Evolutionary conservation across 2,329 filamentous ascomycete species (phyloP), one percentile per base, ranked within the genome.

Genomic region (Lanzia echinophila): DNA sequence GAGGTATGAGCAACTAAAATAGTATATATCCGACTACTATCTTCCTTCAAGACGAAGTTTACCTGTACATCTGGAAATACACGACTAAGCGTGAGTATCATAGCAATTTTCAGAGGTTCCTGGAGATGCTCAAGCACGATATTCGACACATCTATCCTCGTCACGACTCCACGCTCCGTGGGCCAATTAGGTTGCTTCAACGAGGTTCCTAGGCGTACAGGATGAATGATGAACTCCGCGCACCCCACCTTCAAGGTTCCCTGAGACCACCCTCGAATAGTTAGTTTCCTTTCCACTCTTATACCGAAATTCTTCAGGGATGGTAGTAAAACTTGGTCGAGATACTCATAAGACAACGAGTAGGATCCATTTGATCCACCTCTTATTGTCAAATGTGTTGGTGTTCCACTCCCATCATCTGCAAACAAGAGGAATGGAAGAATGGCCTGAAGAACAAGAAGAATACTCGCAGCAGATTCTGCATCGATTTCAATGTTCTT

Each of bases 321-420:
- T 2, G 81, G 81, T 32, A 83, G 67, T 1, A 85, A 70, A 0
- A 84, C 76, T 61, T 84, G 81, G 61, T 82, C 79, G 3, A 84
- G 68, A 61, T 84, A 86, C 61, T 86, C 81, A 55, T 73, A 83
- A n/a, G 75, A 80, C 1, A 74, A 71, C 0, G 80, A 81, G 62
- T 74, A 81, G 10, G 72, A 70, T 2, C 79, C 76, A 58, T 85
- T 84, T 1, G 81, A 84, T 15, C 82, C 81, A 5, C 81, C 81
- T 1, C 74, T 71, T 6, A 85, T 75, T 17, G 73, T 71, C 5
- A 84, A 60, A 31, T 72, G 71, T 20, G 83, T 68, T 1, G 75
- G 72, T 24, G 74, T 70, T 6, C 61, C 65, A n/a, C 57, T 63
- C 6, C 70, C 68, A 56, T 73, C 72, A n/a, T 73, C 70, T 0